A percentile compares a stretch with the other conserved stretches of the same genome.
Conservation (phyloP, 306 rosid species). For the Amphicarpaea edgeworthii region DNA sequence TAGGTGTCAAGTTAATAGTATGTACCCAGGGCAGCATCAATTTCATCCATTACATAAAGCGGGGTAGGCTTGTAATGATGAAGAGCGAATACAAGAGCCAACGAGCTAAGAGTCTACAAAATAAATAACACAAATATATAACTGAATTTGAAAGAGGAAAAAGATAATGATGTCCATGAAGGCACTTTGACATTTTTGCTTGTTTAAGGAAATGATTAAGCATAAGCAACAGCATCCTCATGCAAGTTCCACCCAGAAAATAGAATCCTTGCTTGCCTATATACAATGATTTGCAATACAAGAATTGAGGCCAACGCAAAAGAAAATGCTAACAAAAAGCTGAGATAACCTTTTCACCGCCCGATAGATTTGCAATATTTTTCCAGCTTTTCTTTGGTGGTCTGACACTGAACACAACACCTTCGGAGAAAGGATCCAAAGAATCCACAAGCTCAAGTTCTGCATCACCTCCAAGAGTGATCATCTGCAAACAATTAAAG, state of each 20-base stretch:
- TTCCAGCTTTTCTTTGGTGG: slow-evolving; percentile 99
- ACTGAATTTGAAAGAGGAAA: neutral
- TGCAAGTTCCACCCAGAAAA: slow-evolving; percentile 5
- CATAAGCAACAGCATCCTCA: neutral
- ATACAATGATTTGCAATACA: slow-evolving; percentile 21
- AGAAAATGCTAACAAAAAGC: neutral
- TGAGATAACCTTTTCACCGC: slow-evolving; percentile 89
- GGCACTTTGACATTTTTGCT: neutral
- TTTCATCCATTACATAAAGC: slow-evolving; percentile 97
- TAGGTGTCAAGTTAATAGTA: slow-evolving; percentile 11
- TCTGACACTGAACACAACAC: slow-evolving; percentile 96
- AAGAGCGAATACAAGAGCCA: slow-evolving; percentile 98
- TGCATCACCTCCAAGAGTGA: slow-evolving; percentile 98
- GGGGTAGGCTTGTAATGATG: slow-evolving; percentile 99
- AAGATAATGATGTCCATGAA: neutral
- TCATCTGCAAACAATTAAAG: slow-evolving; percentile 67
- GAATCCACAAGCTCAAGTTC: slow-evolving; percentile 98
- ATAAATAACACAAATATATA: slow-evolving; percentile 25
- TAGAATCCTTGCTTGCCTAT: slow-evolving; percentile 6
- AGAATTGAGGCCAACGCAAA: neutral
- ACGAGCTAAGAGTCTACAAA: slow-evolving; percentile 92
- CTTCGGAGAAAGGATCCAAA: slow-evolving; percentile 98
- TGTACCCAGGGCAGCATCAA: slow-evolving; percentile 93
- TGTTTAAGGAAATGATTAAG: slow-evolving; percentile 13
- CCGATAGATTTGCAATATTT: slow-evolving; percentile 95